Percentiles rank a stretch among this genome's conserved stretches.
phyloP scores from a whole-genome alignment of 257 asterid species.

The Solanum neorickii region DNA sequence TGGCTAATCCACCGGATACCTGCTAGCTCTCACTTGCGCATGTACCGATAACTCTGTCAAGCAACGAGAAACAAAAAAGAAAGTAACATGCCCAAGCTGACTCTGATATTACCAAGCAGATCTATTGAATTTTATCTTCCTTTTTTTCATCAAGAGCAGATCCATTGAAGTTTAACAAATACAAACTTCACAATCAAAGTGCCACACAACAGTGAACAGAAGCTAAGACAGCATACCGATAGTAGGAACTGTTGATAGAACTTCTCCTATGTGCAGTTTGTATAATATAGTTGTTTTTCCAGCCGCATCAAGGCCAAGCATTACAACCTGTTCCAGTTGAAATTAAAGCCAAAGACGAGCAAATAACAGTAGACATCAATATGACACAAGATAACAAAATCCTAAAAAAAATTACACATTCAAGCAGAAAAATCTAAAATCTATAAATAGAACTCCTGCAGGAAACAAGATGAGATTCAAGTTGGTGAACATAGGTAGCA shows the following conservation, averaged over 20 bases:
- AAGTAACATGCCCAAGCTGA: background rate
- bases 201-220: background rate
- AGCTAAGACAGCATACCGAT: constrained; percentile 48
- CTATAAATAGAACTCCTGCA: background rate
- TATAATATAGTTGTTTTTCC: constrained; percentile 97
- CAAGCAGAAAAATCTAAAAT: background rate
- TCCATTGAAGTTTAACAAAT: background rate
- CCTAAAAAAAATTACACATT: background rate
- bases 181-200: background rate
- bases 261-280: constrained; percentile 97
- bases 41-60: background rate
- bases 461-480: background rate
- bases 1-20: background rate
- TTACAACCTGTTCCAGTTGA: constrained; percentile 60
- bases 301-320: constrained; percentile 99
- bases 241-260: constrained; percentile 95
- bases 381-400: background rate
- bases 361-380: background rate
- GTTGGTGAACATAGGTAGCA: background rate
- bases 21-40: background rate
- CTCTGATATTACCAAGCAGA: background rate
- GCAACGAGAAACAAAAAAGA: background rate
- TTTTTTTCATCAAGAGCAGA: background rate
- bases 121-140: background rate
- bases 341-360: background rate